A percentile compares a stretch with the other conserved stretches of the same genome.
These are phyloP conservation scores for Aspergillus nanangensis DNA, from an alignment of 495 filamentous ascomycete species.

Conservation along the genomic window DNA sequence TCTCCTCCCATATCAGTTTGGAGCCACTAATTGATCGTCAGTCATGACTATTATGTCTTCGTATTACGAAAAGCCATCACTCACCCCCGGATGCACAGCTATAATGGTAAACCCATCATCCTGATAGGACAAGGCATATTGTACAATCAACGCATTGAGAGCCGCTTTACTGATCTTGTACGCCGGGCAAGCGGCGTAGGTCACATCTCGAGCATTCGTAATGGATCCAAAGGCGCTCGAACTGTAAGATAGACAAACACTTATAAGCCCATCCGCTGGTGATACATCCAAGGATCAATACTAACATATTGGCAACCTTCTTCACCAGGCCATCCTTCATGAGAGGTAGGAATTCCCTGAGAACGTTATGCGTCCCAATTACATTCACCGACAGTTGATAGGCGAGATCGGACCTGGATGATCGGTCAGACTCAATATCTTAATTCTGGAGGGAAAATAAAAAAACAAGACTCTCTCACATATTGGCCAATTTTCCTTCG, in stretches of 20 bases:
- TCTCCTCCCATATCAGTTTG: slow-evolving; percentile 38
- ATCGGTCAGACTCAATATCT: not conserved
- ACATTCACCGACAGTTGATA: slow-evolving; percentile 35
- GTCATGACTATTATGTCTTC: not conserved
- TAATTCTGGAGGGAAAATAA: not conserved
- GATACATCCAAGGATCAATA: not conserved
- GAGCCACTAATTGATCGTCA: slow-evolving; percentile 28
- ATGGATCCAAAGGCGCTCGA: slow-evolving; percentile 33
- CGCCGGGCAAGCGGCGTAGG: slow-evolving; percentile 26
- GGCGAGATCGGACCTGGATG: slow-evolving; percentile 24
- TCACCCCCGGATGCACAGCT: slow-evolving; percentile 35
- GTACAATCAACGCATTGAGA: slow-evolving; percentile 39
- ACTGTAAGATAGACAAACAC: slow-evolving; percentile 1
- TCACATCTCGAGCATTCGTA: slow-evolving; percentile 9
- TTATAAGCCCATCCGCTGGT: not conserved
- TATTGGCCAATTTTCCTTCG: slow-evolving; percentile 12
- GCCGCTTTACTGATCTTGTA: slow-evolving; percentile 47
- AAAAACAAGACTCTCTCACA: slow-evolving; percentile 9
- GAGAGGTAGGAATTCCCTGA: slow-evolving; percentile 30
- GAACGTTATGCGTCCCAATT: slow-evolving; percentile 32
- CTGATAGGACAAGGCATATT: slow-evolving; percentile 33
- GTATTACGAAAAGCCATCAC: slow-evolving; percentile 10
- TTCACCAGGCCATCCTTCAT: slow-evolving; percentile 31
- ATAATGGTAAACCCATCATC: slow-evolving; percentile 34
- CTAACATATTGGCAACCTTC: slow-evolving; percentile 42